These are phyloP conservation scores for Dioscorea cayenensis DNA, from an alignment of 116 monocot genomes.

Conservation along the genomic window DNA sequence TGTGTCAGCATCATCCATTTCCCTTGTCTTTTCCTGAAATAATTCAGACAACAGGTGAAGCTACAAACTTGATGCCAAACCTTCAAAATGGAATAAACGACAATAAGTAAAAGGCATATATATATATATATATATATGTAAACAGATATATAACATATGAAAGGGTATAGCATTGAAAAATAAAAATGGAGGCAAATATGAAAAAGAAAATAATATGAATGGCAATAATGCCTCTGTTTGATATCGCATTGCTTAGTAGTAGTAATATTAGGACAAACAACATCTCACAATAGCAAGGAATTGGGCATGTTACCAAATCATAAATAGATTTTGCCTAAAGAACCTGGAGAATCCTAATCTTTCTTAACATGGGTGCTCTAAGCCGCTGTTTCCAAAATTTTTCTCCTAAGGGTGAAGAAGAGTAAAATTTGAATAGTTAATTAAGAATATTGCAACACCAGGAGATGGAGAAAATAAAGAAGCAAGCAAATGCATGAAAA, in stretches of 20 bases:
- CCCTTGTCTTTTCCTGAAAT: conserved; percentile 41
- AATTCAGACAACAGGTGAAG: conserved; percentile 4
- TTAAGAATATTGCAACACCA: no score
- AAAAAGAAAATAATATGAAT: neutral
- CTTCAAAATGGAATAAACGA: neutral
- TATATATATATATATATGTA: neutral
- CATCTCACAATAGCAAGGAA: neutral
- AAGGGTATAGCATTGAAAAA: neutral
- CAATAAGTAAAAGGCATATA: neutral
- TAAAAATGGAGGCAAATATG: no score
- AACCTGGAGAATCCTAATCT: neutral
- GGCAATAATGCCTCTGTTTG: neutral
- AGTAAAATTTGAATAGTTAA: no score
- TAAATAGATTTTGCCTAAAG: neutral
- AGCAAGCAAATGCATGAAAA: neutral
- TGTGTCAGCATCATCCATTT: conserved; percentile 46
- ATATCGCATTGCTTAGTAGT: no score
- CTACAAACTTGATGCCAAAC: neutral
- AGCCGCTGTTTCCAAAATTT: neutral
- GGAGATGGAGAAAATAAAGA: no score
- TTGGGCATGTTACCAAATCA: neutral
- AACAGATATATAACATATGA: neutral
- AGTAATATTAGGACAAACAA: neutral
- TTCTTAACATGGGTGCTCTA: neutral
- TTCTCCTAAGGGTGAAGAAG: no score